phyloP scores from a whole-genome alignment of 2,329 filamentous ascomycete species.

The Talaromyces sp. region DNA sequence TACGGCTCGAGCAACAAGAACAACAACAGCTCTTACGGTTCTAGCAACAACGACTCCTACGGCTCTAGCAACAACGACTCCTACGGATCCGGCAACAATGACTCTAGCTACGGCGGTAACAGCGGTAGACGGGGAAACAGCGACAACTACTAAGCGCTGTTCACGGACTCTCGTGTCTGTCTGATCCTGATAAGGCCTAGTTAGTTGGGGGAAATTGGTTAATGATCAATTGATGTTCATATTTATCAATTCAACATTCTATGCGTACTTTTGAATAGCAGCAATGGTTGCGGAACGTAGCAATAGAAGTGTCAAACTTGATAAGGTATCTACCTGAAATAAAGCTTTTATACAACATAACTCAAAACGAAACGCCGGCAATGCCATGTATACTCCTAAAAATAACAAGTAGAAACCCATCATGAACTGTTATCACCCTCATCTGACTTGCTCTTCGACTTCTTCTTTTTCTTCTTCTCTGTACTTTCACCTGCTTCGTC shows the following conservation, averaged over 20 bases:
- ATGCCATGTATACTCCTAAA: conserved; percentile 3
- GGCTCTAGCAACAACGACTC: background rate
- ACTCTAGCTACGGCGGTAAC: conserved; percentile 4
- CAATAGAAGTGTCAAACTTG: background rate
- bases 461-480: conserved; percentile 57
- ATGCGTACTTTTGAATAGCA: background rate
- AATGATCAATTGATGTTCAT: background rate
- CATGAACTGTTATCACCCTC: conserved; percentile 21
- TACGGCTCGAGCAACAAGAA: background rate
- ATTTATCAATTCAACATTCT: background rate
- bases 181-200: background rate
- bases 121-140: background rate
- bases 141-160: background rate
- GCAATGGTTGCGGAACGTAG: background rate
- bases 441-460: conserved; percentile 34
- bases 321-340: conserved; percentile 13
- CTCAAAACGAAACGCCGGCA: conserved; percentile 7
- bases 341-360: conserved; percentile 12
- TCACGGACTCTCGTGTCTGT: background rate
- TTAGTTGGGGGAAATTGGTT: background rate
- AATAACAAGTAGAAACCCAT: background rate
- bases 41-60: conserved; percentile 6
- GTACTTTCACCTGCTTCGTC: conserved; percentile 52
- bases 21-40: conserved; percentile 1
- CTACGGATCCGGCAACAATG: conserved; percentile 1